Percentiles rank a stretch among this genome's conserved stretches.
Evolutionary conservation across 1,139 yeast genomes (phyloP).

Genomic region (Debaryomyces nepalensis): DNA sequence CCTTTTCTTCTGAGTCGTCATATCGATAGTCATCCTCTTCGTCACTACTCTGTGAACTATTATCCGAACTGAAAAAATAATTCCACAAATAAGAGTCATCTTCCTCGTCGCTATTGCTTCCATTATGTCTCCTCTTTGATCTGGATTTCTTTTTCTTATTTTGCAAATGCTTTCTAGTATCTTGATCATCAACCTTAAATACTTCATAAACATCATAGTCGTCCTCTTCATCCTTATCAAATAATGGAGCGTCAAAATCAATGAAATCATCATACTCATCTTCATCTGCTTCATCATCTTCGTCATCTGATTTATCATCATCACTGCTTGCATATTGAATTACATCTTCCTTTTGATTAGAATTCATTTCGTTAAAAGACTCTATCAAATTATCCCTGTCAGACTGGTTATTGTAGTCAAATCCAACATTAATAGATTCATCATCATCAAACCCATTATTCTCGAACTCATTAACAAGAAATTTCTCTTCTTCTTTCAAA

Average conservation of each 20-base stretch:
- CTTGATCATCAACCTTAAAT: conserved; percentile 1
- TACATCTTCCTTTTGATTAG: conserved; percentile 28
- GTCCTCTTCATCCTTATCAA: conserved; percentile 26
- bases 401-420: conserved; percentile 22
- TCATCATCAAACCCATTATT: conserved; percentile 53
- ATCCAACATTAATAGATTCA: conserved; percentile 19
- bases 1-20: conserved; percentile 15
- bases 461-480: conserved; percentile 53
- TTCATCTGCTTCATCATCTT: conserved; percentile 32
- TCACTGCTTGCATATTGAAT: conserved; percentile 37
- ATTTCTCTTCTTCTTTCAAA: conserved; percentile 51
- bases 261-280: conserved; percentile 40
- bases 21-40: conserved; percentile 35
- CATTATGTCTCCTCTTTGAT: conserved; percentile 19
- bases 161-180: conserved; percentile 11
- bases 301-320: conserved; percentile 26
- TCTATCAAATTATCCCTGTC: conserved; percentile 25
- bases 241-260: conserved; percentile 34
- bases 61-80: conserved; percentile 54
- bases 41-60: conserved; percentile 39
- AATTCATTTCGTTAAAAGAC: conserved; percentile 30
- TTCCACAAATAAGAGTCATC: conserved; percentile 61
- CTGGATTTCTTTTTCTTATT: conserved; percentile 14
- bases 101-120: conserved; percentile 46
- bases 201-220: conserved; percentile 26